A percentile compares a stretch with the other conserved stretches of the same genome.
Conservation (phyloP, 495 filamentous ascomycete genomes). For the Hypoxylon cercidicola region DNA sequence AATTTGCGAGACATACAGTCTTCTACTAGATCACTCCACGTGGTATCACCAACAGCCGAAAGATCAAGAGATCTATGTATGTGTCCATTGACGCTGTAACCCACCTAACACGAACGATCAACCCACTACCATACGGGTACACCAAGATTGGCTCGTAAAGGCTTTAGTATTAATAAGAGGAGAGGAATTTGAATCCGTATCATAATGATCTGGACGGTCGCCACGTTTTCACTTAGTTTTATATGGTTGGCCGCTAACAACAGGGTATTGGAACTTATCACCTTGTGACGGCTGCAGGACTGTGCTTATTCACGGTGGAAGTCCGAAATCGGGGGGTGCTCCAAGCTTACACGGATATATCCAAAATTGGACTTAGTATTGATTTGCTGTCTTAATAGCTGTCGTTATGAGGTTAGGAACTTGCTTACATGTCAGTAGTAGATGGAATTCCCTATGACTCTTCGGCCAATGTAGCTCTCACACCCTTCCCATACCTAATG, state of each 20-base stretch:
- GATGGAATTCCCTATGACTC: neutral
- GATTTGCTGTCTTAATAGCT: neutral
- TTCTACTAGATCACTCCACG: conserved; percentile 29
- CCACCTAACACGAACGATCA: conserved; percentile 10
- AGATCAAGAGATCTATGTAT: conserved; percentile 20
- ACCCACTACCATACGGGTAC: conserved; percentile 10
- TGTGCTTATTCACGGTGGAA: conserved; percentile 5
- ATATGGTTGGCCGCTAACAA: conserved; percentile 11
- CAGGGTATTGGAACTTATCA: neutral
- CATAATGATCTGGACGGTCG: conserved; percentile 2
- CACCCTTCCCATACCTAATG: neutral
- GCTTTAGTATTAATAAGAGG: conserved; percentile 4
- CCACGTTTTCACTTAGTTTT: conserved; percentile 18
- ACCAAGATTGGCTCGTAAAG: conserved; percentile 10
- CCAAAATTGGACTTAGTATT: conserved; percentile 5
- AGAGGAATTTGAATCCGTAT: conserved; percentile 7
- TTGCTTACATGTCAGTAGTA: neutral
- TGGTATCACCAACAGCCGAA: conserved; percentile 36
- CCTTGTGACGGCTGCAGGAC: conserved; percentile 5
- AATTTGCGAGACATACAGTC: conserved; percentile 13
- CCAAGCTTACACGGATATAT: neutral
- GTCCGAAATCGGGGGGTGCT: conserved; percentile 29
- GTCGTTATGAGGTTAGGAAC: neutral
- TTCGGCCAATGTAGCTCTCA: neutral
- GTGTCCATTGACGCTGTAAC: conserved; percentile 5